These are phyloP conservation scores for Parafenestella ontariensis DNA, from an alignment of 2,329 filamentous ascomycete genomes.

Conservation along the genomic window DNA sequence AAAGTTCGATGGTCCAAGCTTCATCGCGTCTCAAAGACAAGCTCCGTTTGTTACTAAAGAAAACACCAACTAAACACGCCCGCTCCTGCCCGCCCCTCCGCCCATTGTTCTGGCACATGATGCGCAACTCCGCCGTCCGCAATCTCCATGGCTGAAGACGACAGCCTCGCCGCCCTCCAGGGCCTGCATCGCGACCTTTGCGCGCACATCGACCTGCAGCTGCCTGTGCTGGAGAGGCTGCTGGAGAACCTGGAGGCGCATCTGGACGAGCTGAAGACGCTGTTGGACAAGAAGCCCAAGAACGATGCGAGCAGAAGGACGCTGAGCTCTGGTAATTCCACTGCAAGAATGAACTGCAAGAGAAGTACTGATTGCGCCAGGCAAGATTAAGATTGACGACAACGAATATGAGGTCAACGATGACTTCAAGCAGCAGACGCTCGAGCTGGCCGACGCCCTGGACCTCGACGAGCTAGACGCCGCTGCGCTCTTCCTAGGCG, in stretches of 20 bases:
- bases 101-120: constrained; percentile 30
- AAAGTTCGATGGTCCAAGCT: constrained; percentile 32
- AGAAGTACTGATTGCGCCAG: constrained; percentile 54
- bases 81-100: constrained; percentile 6
- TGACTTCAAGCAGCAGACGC: constrained; percentile 81
- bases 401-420: constrained; percentile 82
- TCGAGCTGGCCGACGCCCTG: constrained; percentile 85
- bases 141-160: constrained; percentile 71
- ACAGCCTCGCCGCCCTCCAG: constrained; percentile 78
- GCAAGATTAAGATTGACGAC: constrained; percentile 75
- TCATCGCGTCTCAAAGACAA: constrained; percentile 37
- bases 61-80: constrained; percentile 32
- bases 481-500: constrained; percentile 76
- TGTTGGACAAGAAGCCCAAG: constrained; percentile 77
- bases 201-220: constrained; percentile 73
- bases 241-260: constrained; percentile 70
- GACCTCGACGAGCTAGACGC: constrained; percentile 90
- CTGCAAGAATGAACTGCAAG: neutral
- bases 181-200: constrained; percentile 85
- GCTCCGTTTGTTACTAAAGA: constrained; percentile 20
- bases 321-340: constrained; percentile 54
- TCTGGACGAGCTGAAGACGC: constrained; percentile 70
- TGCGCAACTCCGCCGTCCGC: constrained; percentile 35
- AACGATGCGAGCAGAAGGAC: constrained; percentile 76
- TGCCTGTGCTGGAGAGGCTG: constrained; percentile 74